Conservation (phyloP, 116 monocot genomes). For the Dioscorea cayenensis region DNA sequence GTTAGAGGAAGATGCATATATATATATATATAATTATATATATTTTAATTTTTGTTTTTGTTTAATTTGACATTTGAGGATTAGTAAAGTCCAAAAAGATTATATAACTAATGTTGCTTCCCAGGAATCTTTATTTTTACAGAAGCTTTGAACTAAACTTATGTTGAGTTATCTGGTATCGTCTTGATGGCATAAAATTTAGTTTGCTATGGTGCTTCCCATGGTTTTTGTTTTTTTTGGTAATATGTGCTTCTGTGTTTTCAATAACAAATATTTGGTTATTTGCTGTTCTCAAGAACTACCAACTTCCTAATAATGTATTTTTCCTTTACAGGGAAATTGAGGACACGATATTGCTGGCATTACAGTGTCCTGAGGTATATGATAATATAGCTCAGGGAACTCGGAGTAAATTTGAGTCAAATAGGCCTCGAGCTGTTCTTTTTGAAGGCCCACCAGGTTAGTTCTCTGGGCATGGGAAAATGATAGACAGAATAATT, state of each 20-base stretch:
- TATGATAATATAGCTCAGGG: conserved; percentile 93
- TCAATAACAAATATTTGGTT: background rate
- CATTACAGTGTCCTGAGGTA: conserved; percentile 74
- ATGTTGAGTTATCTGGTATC: too few species aligned
- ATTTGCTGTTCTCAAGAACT: background rate
- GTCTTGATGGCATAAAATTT: background rate
- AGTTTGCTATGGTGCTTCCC: background rate
- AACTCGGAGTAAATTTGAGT: conserved; percentile 84
- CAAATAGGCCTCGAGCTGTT: conserved; percentile 85
- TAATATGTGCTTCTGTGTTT: background rate
- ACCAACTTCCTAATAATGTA: background rate
- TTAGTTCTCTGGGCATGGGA: conserved; percentile 10
- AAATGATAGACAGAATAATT: too few species aligned
- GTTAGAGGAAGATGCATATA: too few species aligned
- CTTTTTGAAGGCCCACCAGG: conserved; percentile 99
- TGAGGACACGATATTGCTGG: conserved; percentile 84
- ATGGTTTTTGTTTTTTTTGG: background rate
- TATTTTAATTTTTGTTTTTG: too few species aligned
- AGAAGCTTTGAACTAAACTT: too few species aligned
- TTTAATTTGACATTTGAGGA: too few species aligned
- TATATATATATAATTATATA: too few species aligned
- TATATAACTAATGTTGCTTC: too few species aligned
- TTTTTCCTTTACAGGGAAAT: conserved; percentile 51
- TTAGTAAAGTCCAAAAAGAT: too few species aligned
- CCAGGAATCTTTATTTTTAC: too few species aligned